Evolutionary conservation across 495 filamentous ascomycete species (phyloP), one percentile per base, ranked within the genome.

Genomic region (Penicillium cataractarum): DNA sequence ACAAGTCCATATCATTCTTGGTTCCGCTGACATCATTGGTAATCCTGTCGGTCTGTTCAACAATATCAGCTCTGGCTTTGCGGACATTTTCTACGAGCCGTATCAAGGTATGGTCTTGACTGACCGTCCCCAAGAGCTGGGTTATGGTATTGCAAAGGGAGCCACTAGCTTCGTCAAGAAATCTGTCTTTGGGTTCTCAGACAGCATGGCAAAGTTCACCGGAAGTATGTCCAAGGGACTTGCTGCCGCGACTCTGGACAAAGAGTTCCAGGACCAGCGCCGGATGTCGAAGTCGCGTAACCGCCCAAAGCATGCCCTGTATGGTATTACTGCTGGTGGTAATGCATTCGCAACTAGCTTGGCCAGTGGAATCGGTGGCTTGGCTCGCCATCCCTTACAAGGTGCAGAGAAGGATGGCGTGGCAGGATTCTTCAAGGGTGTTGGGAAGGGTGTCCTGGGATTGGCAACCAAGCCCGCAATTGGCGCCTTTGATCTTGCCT

Each of bases 41-140:
- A 99, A 99, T 70, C 95, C 95, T 0, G 95, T 99, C 40, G 95
- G 95, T 40, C 82, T 99, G 40, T 99, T 99, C 85, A 98, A 96
- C 79, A 99, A 94, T 67, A 89, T 99, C 78, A 96, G 92, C 75
- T 97, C 95, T 39, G 95, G 95, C 54, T 91, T 99, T 35, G 91
- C 91, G 22, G 95, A 96, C 67, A 97, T 99, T 68, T 99, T 99
- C 81, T 99, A 99, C 77, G 95, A 98, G 72, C 95, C 95, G 21
- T 97, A 97, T 73, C 95, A 99, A 80, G 95, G 95, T 27, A 83
- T 99, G 58, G 94, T 97, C 71, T 93, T 94, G 89, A 96, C 93
- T 0, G 96, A 99, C 70, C 83, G 89, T 55, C 95, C 95, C 21
- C 92, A 97, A 77, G 93, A 98, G 55, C 86, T 99, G 49, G 95